Percentiles rank a stretch among this genome's conserved stretches.
phyloP scores from a whole-genome alignment of 1,284 basidiomycete genomes.

The Athelia sp. region DNA sequence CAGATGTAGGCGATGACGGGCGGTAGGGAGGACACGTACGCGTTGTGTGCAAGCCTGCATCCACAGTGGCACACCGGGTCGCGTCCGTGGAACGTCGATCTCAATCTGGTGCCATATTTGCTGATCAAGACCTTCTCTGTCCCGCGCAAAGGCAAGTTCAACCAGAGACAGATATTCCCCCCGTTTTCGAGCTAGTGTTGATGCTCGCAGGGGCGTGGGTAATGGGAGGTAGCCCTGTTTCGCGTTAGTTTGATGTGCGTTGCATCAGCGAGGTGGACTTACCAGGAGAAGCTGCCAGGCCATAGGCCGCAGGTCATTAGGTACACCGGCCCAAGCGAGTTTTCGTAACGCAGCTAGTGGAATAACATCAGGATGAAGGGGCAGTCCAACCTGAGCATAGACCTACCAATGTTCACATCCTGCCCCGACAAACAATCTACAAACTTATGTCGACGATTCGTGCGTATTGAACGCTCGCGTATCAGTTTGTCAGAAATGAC shows the following conservation, averaged over 20 bases:
- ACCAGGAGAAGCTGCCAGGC: conserved; percentile 95
- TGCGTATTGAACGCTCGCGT: conserved; percentile 71
- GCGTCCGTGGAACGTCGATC: conserved; percentile 91
- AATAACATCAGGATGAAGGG: neutral
- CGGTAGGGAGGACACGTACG: conserved; percentile 37
- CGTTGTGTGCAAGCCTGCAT: conserved; percentile 84
- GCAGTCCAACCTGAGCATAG: neutral
- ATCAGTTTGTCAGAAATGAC: conserved; percentile 55
- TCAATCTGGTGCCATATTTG: conserved; percentile 99
- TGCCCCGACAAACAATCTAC: conserved; percentile 64
- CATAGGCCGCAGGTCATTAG: conserved; percentile 81
- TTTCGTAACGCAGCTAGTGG: conserved; percentile 74
- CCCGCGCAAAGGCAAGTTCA: conserved; percentile 86
- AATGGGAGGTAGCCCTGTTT: conserved; percentile 88
- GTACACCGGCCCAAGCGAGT: conserved; percentile 95
- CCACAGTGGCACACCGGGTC: conserved; percentile 90
- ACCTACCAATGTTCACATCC: conserved; percentile 73
- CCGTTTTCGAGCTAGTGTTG: conserved; percentile 84
- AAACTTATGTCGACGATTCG: conserved; percentile 70
- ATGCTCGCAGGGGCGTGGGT: conserved; percentile 70
- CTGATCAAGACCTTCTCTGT: conserved; percentile 80
- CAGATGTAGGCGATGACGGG: conserved; percentile 14
- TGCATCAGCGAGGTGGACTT: conserved; percentile 24
- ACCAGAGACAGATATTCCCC: conserved; percentile 90
- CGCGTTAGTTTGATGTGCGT: neutral